These are phyloP conservation scores for Discostella stelligeroides DNA, from an alignment of 108 stramenopile genomes.

Conservation along the genomic window DNA sequence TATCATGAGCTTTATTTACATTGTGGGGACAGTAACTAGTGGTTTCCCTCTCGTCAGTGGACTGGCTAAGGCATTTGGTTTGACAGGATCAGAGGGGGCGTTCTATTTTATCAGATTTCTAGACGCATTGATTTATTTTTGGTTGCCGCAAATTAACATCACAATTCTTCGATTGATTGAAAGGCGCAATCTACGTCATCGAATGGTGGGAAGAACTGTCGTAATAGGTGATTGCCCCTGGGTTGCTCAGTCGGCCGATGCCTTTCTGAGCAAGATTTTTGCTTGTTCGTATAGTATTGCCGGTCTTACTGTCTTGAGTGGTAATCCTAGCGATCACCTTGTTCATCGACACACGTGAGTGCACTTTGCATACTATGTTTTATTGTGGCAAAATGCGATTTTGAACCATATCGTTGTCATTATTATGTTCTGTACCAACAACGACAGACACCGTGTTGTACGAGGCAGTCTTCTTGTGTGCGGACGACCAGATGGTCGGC, in stretches of 20 bases:
- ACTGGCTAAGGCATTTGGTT: constrained; percentile 34
- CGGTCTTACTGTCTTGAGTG: constrained; percentile 56
- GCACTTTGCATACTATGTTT: not conserved
- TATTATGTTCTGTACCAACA: not conserved
- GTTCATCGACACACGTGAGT: constrained; percentile 60
- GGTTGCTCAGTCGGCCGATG: constrained; percentile 63
- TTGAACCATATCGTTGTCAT: not conserved
- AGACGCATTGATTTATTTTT: constrained; percentile 65
- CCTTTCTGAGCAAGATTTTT: constrained; percentile 67
- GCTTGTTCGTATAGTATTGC: constrained; percentile 61
- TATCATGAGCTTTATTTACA: constrained; percentile 52
- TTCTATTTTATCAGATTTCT: constrained; percentile 47
- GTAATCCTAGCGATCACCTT: constrained; percentile 64
- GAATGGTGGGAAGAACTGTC: constrained; percentile 73
- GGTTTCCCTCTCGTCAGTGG: constrained; percentile 48
- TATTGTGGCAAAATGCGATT: not conserved
- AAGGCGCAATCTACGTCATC: constrained; percentile 54
- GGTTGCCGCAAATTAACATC: constrained; percentile 59
- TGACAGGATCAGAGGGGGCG: constrained; percentile 25
- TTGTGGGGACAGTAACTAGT: constrained; percentile 45
- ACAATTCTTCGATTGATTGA: constrained; percentile 47
- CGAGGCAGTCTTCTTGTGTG: constrained; percentile 59
- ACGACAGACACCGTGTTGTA: constrained; percentile 53
- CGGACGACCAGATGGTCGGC: constrained; percentile 67
- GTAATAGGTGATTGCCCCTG: constrained; percentile 67